Conservation (phyloP, 129 eudicot species). For the Kitagawia praeruptora region DNA sequence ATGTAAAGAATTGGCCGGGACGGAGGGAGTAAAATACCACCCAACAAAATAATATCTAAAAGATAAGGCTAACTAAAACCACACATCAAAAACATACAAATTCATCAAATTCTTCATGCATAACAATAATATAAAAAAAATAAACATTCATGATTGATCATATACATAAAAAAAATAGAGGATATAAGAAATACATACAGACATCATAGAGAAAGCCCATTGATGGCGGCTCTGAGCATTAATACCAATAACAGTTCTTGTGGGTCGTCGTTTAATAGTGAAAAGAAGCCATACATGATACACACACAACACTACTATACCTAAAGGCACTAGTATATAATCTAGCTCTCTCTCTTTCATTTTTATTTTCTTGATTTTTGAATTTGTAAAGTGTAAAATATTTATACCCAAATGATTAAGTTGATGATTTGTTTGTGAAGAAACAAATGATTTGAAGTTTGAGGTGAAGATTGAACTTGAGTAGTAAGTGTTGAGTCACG, state of each 20-base stretch:
- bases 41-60: too few species aligned
- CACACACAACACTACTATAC: constrained; percentile 34
- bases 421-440: too few species aligned
- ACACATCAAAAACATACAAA: not conserved
- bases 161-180: too few species aligned
- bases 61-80: not conserved
- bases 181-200: constrained; percentile 29
- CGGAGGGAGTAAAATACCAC: too few species aligned
- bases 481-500: not conserved
- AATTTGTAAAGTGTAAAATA: too few species aligned
- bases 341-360: constrained; percentile 26
- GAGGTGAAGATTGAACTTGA: not conserved
- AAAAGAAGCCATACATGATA: constrained; percentile 75
- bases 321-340: constrained; percentile 45
- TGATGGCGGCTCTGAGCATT: constrained; percentile 61
- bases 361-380: not conserved
- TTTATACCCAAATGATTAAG: too few species aligned
- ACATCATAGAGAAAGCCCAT: constrained; percentile 71
- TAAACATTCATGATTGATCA: not conserved
- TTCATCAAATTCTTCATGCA: not conserved
- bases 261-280: constrained; percentile 35
- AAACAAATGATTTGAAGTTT: too few species aligned
- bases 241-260: constrained; percentile 66
- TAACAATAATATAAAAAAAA: too few species aligned
- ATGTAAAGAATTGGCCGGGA: too few species aligned